Evolutionary conservation across 305 asterid genomes (phyloP).

Genomic region (Rubia tinctorum): DNA sequence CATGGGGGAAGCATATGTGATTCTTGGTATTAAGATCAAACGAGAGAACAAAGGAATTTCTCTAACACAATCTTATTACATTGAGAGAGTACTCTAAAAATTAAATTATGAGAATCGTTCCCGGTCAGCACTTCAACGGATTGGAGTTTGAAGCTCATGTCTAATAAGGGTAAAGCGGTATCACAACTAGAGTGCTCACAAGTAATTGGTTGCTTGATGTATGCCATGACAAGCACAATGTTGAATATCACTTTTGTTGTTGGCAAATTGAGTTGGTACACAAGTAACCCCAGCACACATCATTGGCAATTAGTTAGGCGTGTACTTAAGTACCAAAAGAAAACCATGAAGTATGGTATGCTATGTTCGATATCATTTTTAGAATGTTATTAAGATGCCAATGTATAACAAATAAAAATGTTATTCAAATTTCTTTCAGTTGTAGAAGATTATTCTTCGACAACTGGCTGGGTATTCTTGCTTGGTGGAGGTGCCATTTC

Average conservation of each 20-base stretch:
- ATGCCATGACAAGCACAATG: neutral
- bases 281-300: neutral
- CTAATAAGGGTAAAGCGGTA: neutral
- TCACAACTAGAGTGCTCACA: neutral
- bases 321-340: too few species aligned
- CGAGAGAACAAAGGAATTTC: neutral
- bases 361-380: too few species aligned
- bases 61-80: neutral
- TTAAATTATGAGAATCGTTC: neutral
- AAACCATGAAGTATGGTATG: too few species aligned
- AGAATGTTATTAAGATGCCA: too few species aligned
- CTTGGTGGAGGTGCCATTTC: too few species aligned
- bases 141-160: neutral
- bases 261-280: neutral
- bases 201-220: neutral
- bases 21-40: neutral
- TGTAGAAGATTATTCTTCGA: too few species aligned
- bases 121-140: neutral
- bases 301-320: too few species aligned
- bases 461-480: too few species aligned
- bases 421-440: too few species aligned
- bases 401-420: too few species aligned
- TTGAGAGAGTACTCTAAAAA: too few species aligned
- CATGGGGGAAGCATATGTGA: too few species aligned
- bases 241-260: neutral